Conservation (phyloP, 768 basidiomycete genomes). For the Psilocybe cubensis region DNA sequence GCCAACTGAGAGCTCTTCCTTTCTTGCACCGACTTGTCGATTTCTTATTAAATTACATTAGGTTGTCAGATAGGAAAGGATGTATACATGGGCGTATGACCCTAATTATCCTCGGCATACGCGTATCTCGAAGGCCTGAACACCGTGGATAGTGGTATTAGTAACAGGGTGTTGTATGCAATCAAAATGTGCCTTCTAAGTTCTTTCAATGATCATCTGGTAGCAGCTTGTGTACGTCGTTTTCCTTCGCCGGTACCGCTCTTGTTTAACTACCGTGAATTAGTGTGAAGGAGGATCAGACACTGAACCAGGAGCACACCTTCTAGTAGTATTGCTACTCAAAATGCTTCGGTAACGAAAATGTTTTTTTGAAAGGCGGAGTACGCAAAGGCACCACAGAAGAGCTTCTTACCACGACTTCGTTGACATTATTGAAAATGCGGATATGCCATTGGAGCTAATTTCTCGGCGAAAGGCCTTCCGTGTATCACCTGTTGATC, state of each 20-base stretch:
- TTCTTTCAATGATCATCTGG: background rate
- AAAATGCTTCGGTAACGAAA: background rate
- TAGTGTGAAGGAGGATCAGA: background rate
- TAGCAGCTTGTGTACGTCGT: background rate
- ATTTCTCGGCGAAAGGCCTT: background rate
- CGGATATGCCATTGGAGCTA: conserved; percentile 1
- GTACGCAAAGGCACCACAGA: background rate
- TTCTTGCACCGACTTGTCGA: background rate
- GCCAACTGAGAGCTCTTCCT: background rate
- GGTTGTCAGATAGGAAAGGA: background rate
- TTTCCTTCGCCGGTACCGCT: conserved; percentile 17
- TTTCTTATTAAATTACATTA: background rate
- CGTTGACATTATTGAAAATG: background rate
- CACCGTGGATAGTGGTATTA: background rate
- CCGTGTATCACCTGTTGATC: background rate
- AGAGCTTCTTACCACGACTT: background rate
- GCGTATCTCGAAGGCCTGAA: background rate
- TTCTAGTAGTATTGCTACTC: conserved; percentile 2
- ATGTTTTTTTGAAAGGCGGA: conserved; percentile 11
- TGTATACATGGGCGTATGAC: background rate
- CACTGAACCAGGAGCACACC: conserved; percentile 1
- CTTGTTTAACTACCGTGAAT: background rate
- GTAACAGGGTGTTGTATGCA: background rate
- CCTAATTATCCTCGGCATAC: background rate
- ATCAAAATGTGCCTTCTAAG: background rate